Conservation (phyloP, 345 rosid genomes). For the Barbarea vulgaris region DNA sequence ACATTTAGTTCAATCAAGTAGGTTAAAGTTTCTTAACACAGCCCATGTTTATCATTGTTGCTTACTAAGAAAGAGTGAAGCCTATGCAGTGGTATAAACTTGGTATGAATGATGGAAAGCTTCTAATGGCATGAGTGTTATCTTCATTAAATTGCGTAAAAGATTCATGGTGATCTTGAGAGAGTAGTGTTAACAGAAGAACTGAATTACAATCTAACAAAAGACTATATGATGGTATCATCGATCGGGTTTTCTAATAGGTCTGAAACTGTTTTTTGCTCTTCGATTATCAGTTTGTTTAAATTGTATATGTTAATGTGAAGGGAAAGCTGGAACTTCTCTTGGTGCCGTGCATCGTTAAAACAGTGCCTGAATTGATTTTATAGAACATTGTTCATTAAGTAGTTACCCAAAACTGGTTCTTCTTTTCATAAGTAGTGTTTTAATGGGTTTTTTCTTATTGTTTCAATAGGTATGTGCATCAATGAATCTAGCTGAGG, state of each 20-base stretch:
- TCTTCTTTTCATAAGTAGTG: not conserved
- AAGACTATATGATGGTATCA: not conserved
- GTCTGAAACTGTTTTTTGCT: not conserved
- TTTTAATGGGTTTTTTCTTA: not conserved
- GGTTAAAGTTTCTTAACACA: not conserved
- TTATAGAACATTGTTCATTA: not conserved
- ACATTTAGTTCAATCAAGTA: not conserved
- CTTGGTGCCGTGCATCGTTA: not conserved
- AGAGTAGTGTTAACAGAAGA: not conserved
- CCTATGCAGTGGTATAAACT: not conserved
- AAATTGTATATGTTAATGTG: not conserved
- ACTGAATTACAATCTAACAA: too few species aligned
- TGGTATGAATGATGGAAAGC: not conserved
- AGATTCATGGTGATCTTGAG: not conserved
- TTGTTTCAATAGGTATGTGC: not conserved
- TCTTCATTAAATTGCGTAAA: not conserved
- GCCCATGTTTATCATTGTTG: not conserved
- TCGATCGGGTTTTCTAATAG: not conserved
- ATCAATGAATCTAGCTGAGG: constrained; percentile 9
- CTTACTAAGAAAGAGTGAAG: not conserved
- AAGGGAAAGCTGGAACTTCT: not conserved
- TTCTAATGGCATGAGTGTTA: not conserved
- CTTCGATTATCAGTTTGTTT: not conserved
- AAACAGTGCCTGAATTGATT: not conserved
- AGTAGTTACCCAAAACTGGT: not conserved